Evolutionary conservation across 495 filamentous ascomycete species (phyloP), one percentile per base, ranked within the genome.

Genomic region (Sporormia fimetaria): DNA sequence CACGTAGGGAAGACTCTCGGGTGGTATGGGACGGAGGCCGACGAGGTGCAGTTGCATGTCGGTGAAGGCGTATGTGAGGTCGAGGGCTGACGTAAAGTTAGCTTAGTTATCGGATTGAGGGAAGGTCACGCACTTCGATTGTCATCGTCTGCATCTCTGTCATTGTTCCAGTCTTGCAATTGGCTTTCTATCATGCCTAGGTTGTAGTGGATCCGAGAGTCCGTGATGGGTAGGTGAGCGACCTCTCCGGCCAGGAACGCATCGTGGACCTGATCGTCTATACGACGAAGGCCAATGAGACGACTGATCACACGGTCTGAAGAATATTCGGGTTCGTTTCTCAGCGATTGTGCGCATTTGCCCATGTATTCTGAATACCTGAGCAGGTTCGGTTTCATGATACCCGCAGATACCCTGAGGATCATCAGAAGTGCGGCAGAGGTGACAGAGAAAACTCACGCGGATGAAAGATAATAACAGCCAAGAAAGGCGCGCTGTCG

Each of bases 391-490:
- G 47, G 47, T 22, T 51, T 51, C 12, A 30, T 21, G 1, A 51
- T 17, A 7, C 40, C 35, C 8, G 28, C 35, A 12, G 47, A 21
- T 4, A 51, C 24, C 8, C 47, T 51, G 18, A 4, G 3, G 0
- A 16, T 11, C 3, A 16, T 42, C 2, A 36, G 26, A 14, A 29
- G 12, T 8, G 1, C 5, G 22, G 6, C 15, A 12, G 4, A 23
- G 14, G 9, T 24, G 11, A 20, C n/a, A 28, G 1, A 6, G 21
- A 22, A 7, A 15, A 41, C 49, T 41, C 55, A 61, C 56, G 49
- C 35, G 21, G 58, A 54, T n/a, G 47, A 52, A 14, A 61, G 20
- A 16, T 40, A 57, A 32, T 59, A 59, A 29, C 49, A 54, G 17
- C 58, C 56, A 21, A 59, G 49, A 44, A 42, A 57, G 8, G 56